These are phyloP conservation scores for Kitagawia praeruptora DNA, from an alignment of 129 eudicot genomes.

Conservation along the genomic window DNA sequence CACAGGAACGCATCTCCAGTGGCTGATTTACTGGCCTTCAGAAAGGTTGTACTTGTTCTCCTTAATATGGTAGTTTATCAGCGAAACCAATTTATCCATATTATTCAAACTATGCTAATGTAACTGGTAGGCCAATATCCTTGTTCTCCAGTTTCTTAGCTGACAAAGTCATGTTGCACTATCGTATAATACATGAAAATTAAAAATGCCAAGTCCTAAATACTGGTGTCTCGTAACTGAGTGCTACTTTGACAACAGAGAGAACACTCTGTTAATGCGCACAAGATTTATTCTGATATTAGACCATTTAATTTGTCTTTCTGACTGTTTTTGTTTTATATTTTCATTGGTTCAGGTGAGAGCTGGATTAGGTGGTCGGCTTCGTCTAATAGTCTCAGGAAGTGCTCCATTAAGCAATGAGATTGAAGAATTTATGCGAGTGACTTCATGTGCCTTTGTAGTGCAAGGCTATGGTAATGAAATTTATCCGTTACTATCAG, in stretches of 20 bases:
- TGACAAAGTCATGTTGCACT: background rate
- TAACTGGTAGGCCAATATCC: background rate
- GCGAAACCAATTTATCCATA: background rate
- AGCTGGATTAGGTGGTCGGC: conserved; percentile 69
- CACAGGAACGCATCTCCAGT: conserved; percentile 79
- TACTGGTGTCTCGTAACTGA: background rate
- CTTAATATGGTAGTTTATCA: background rate
- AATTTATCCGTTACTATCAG: background rate
- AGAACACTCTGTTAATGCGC: background rate
- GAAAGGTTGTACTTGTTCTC: conserved; percentile 48
- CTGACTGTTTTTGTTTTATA: background rate
- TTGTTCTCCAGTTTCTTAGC: background rate
- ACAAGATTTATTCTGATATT: background rate
- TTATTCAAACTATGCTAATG: background rate
- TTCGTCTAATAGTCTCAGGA: conserved; percentile 89
- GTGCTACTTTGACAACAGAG: background rate
- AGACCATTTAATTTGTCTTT: background rate
- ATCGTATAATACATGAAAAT: background rate
- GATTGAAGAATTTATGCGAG: conserved; percentile 91
- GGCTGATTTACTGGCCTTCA: conserved; percentile 85
- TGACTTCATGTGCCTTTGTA: conserved; percentile 94
- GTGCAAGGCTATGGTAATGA: conserved; percentile 87
- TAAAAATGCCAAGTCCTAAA: background rate
- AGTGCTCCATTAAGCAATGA: conserved; percentile 91
- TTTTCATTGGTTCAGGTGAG: conserved; percentile 41